Conservation (phyloP, 2,329 filamentous ascomycete genomes). For the Fusarium equiseti region DNA sequence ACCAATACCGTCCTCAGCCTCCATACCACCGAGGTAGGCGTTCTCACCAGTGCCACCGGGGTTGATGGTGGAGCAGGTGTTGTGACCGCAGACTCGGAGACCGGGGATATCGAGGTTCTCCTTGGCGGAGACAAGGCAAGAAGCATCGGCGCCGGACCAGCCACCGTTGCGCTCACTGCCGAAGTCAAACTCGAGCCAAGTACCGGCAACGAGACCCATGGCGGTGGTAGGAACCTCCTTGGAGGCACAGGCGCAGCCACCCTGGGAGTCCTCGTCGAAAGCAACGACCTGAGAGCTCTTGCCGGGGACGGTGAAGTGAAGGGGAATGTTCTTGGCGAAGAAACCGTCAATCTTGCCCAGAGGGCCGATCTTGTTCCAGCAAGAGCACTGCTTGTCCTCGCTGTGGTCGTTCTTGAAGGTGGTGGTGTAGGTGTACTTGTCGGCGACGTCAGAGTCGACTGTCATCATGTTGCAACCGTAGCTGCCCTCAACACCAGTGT, state of each 20-base stretch:
- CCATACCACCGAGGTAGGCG: slow-evolving; percentile 55
- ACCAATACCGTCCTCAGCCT: slow-evolving; percentile 55
- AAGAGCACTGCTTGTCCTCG: slow-evolving; percentile 55
- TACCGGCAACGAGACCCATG: slow-evolving; percentile 57
- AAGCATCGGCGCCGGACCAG: slow-evolving; percentile 65
- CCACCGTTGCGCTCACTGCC: slow-evolving; percentile 59
- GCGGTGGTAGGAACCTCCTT: slow-evolving; percentile 52
- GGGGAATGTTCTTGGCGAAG: slow-evolving; percentile 57
- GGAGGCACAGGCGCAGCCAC: slow-evolving; percentile 59
- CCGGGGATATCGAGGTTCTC: slow-evolving; percentile 48
- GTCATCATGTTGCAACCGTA: slow-evolving; percentile 67
- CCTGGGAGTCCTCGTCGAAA: slow-evolving; percentile 61
- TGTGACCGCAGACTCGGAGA: slow-evolving; percentile 55
- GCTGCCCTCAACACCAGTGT: slow-evolving; percentile 55
- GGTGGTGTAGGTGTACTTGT: slow-evolving; percentile 59
- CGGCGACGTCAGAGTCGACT: slow-evolving; percentile 52
- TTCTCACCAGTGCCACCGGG: slow-evolving; percentile 53
- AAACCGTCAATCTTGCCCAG: slow-evolving; percentile 61
- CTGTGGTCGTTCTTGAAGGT: slow-evolving; percentile 56
- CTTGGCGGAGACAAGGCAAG: slow-evolving; percentile 58
- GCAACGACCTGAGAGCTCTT: slow-evolving; percentile 57
- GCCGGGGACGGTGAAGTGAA: slow-evolving; percentile 57
- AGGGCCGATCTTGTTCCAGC: slow-evolving; percentile 67
- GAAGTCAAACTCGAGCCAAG: slow-evolving; percentile 66
- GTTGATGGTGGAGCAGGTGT: slow-evolving; percentile 58